Evolutionary conservation across 2,329 filamentous ascomycete genomes (phyloP), one percentile per base, ranked within the genome.

Genomic region (Hypoxylon sp.): DNA sequence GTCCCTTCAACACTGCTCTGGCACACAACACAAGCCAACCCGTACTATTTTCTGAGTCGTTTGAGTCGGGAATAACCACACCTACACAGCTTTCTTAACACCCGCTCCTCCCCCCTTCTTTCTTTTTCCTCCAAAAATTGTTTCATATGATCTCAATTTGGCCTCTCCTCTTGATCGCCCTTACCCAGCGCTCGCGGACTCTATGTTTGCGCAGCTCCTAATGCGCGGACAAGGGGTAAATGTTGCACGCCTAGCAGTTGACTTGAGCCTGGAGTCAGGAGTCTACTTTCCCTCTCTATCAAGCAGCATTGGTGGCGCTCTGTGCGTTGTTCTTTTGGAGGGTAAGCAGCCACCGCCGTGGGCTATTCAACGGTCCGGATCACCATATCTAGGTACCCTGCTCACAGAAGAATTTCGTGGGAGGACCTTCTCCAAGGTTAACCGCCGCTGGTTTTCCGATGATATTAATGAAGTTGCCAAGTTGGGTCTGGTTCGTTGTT

Each of bases 321-420:
- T 54, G 14, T 29, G 39, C n/a, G 14, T 37, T 17, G n/a, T 24
- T 1, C 26, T 39, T 54, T 24, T 17, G 14, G 42, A n/a, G 8
- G 10, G 24, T 59, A 54, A 57, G 26, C 33, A 44, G 47, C 33
- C 29, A 37, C 22, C 26, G 3, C n/a, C 5, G 52, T 26, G 11
- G 26, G 51, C 29, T 17, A 46, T 31, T 57, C 35, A 24, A 22
- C 33, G 22, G 35, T n/a, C 22, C 33, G 48, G 17, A 65, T 48
- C 50, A 53, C 59, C 8, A 62, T 65, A 29, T 66, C 57, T 31
- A 26, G 26, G 26, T 26, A 46, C 39, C 46, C 63, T 70, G 31
- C 58, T 61, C 10, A 52, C 47, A 46, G 46, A 63, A 8, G 50
- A 48, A 35, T 44, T 31, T 26, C 51, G 61, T 13, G 37, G 17